Evolutionary conservation across 2,329 filamentous ascomycete species (phyloP).

Genomic region (Cytospora mali): DNA sequence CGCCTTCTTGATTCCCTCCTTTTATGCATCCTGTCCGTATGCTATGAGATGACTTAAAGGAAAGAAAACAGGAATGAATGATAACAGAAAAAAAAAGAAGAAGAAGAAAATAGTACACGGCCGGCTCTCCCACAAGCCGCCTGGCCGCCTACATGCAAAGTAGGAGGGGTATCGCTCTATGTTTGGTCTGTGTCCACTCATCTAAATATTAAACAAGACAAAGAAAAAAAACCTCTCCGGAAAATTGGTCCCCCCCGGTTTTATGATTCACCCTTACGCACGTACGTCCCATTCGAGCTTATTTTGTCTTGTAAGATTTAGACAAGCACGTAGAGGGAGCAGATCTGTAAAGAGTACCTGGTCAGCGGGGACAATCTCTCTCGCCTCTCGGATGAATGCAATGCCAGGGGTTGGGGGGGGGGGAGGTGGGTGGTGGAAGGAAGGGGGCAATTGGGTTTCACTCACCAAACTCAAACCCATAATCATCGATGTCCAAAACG

Average conservation of each 20-base stretch:
- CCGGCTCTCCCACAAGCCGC: neutral
- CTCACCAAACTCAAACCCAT: conserved; percentile 78
- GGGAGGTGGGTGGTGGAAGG: neutral
- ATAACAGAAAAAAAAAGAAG: neutral
- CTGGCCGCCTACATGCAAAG: conserved; percentile 1
- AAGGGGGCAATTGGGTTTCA: conserved; percentile 24
- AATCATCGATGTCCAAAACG: conserved; percentile 93
- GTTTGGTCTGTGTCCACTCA: neutral
- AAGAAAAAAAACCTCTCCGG: neutral
- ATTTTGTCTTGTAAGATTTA: too few relatives aligned
- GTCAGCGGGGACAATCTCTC: conserved; percentile 28
- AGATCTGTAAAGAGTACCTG: conserved; percentile 43
- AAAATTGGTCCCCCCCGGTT: neutral
- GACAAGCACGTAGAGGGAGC: conserved; percentile 56
- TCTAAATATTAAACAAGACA: conserved; percentile 13
- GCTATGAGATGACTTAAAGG: conserved; percentile 1
- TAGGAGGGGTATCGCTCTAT: neutral
- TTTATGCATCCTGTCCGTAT: neutral
- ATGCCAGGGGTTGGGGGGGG: neutral
- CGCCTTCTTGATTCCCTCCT: neutral
- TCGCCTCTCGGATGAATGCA: neutral
- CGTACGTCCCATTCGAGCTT: neutral
- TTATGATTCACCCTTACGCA: neutral
- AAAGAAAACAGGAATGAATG: neutral
- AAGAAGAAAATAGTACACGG: neutral